Conservation (phyloP, 1,284 basidiomycete species). For the Rhodotorula sp. region DNA sequence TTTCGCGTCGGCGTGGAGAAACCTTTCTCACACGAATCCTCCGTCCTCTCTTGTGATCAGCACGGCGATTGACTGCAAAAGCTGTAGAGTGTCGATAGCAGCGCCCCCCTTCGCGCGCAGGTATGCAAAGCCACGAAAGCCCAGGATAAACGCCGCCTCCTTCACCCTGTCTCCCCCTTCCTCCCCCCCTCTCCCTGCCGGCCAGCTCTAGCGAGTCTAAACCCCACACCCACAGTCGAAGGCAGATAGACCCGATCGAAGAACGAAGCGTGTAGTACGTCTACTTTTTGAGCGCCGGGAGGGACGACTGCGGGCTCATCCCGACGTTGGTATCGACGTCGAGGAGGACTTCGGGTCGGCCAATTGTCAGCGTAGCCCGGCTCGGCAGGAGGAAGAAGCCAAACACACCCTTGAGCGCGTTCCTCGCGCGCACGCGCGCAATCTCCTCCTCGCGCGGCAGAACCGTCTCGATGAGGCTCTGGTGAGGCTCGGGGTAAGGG, state of each 20-base stretch:
- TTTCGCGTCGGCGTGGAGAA: no score
- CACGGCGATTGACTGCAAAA: no score
- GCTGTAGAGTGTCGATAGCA: no score
- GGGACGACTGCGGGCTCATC: neutral
- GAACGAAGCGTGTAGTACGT: neutral
- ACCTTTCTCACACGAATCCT: no score
- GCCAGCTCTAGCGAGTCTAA: neutral
- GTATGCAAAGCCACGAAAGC: no score
- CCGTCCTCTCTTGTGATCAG: no score
- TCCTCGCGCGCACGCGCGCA: slow-evolving; percentile 81
- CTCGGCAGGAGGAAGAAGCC: neutral
- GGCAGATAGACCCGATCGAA: no score
- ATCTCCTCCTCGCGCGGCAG: slow-evolving; percentile 71
- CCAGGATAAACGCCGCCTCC: no score
- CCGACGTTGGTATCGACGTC: slow-evolving; percentile 30
- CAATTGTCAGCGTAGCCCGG: neutral
- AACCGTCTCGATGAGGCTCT: slow-evolving; percentile 65
- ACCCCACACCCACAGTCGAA: no score
- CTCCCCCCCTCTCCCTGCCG: neutral
- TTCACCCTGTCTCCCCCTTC: no score
- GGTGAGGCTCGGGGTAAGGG: slow-evolving; percentile 54
- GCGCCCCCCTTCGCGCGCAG: no score
- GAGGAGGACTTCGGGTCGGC: slow-evolving; percentile 19
- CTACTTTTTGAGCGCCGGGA: slow-evolving; percentile 1
- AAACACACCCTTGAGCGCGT: slow-evolving; percentile 66